Evolutionary conservation across 2,329 filamentous ascomycete species (phyloP).

Genomic region (Fusarium oxysporum): DNA sequence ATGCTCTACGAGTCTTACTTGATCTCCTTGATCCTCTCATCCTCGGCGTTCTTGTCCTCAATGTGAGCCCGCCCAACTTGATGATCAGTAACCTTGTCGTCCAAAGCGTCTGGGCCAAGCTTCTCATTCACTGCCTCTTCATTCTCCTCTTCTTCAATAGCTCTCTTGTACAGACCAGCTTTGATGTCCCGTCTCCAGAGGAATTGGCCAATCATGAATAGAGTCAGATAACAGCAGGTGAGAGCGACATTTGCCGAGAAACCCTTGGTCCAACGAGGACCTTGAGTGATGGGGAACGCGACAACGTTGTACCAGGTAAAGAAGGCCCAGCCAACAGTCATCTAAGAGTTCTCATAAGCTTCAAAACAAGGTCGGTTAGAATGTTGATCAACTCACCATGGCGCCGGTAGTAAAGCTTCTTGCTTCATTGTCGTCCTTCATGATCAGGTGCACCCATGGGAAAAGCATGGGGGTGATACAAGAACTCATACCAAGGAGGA

Average conservation of each 20-base stretch:
- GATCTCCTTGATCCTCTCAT: neutral
- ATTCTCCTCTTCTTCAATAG: slow-evolving; percentile 41
- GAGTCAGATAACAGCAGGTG: slow-evolving; percentile 44
- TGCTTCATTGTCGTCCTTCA: slow-evolving; percentile 41
- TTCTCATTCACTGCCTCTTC: slow-evolving; percentile 40
- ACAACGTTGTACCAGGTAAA: slow-evolving; percentile 43
- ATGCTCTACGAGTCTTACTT: neutral
- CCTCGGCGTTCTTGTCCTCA: neutral
- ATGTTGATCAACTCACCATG: slow-evolving; percentile 28
- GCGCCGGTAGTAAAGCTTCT: slow-evolving; percentile 40
- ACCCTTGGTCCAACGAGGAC: slow-evolving; percentile 38
- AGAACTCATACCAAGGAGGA: slow-evolving; percentile 36
- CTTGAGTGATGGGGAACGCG: slow-evolving; percentile 37
- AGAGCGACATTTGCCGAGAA: slow-evolving; percentile 40
- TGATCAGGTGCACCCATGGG: slow-evolving; percentile 39
- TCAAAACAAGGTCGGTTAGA: accelerated
- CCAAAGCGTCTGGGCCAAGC: neutral
- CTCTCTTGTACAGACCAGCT: slow-evolving; percentile 33
- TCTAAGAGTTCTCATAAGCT: slow-evolving; percentile 29
- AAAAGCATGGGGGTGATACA: slow-evolving; percentile 43
- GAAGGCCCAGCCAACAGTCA: slow-evolving; percentile 45
- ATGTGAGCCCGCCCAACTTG: neutral
- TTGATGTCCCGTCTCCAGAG: slow-evolving; percentile 48
- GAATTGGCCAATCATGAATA: slow-evolving; percentile 49
- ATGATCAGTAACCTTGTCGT: neutral